These are phyloP conservation scores for Kodamaea sp. DNA, from an alignment of 1,139 yeast genomes.

Conservation along the genomic window DNA sequence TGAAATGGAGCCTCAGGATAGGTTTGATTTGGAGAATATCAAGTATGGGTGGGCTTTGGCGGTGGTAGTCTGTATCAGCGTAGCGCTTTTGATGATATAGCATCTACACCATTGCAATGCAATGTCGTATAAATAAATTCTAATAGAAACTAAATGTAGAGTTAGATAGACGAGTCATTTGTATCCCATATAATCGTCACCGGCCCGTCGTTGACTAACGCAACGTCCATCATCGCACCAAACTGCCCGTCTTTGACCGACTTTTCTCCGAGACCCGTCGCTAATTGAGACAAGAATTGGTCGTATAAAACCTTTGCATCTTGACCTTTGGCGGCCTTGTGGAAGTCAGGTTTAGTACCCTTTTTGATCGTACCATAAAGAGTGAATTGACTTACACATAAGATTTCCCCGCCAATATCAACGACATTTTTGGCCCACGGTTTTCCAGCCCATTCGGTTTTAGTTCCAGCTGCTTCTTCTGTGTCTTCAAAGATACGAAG, in stretches of 20 bases:
- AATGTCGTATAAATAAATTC: not conserved
- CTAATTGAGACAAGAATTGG: conserved; percentile 49
- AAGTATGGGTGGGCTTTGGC: conserved; percentile 19
- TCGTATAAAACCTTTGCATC: conserved; percentile 66
- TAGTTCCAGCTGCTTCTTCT: conserved; percentile 28
- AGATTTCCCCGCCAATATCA: conserved; percentile 48
- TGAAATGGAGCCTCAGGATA: conserved; percentile 20
- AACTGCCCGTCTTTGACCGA: conserved; percentile 82
- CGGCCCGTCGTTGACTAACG: conserved; percentile 80
- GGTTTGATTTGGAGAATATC: conserved; percentile 23
- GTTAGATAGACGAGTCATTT: conserved; percentile 21
- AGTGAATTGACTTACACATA: conserved; percentile 82
- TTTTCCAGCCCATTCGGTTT: conserved; percentile 59
- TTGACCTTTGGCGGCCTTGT: conserved; percentile 80
- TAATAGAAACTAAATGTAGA: too few species aligned
- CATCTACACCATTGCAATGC: too few species aligned
- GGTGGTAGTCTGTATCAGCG: conserved; percentile 3
- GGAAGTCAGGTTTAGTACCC: conserved; percentile 94
- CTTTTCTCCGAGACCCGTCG: conserved; percentile 52
- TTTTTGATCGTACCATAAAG: conserved; percentile 77
- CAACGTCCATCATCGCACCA: conserved; percentile 97
- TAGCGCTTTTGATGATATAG: not conserved
- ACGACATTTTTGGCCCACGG: conserved; percentile 42
- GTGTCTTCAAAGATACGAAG: conserved; percentile 71
- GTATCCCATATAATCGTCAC: conserved; percentile 75